phyloP scores from a whole-genome alignment of 106 monocot species.

The Allium sativum region DNA sequence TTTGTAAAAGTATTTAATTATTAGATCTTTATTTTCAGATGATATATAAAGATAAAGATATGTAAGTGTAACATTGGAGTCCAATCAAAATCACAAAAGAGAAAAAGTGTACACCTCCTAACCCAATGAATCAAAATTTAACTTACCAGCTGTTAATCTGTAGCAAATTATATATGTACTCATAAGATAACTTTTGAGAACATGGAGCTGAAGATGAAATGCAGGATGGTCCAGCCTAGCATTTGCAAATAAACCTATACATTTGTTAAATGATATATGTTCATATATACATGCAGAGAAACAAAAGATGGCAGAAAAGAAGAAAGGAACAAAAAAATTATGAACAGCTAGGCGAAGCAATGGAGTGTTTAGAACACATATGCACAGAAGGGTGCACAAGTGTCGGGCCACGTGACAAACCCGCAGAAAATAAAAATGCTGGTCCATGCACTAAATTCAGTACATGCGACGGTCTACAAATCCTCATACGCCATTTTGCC shows the following conservation, averaged over 20 bases:
- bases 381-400: slow-evolving; percentile 59
- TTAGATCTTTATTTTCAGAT: too few relatives aligned
- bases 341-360: slow-evolving; percentile 49
- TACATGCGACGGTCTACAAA: slow-evolving; percentile 53
- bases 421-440: slow-evolving; percentile 1
- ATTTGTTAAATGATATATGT: neutral
- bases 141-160: too few relatives aligned
- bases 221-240: neutral
- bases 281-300: slow-evolving; percentile 26
- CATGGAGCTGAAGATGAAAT: too few relatives aligned
- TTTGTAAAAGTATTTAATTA: too few relatives aligned
- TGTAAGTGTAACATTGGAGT: too few relatives aligned
- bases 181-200: too few relatives aligned
- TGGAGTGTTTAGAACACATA: slow-evolving; percentile 71
- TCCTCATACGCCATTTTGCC: slow-evolving; percentile 59
- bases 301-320: slow-evolving; percentile 24
- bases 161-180: too few relatives aligned
- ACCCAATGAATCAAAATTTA: too few relatives aligned
- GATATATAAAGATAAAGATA: too few relatives aligned
- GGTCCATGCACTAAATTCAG: slow-evolving; percentile 22
- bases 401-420: slow-evolving; percentile 31
- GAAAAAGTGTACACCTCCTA: too few relatives aligned
- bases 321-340: slow-evolving; percentile 37
- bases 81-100: too few relatives aligned
- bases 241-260: neutral